These are phyloP conservation scores for Lyophyllum shimeji DNA, from an alignment of 768 basidiomycete species.

Conservation along the genomic window DNA sequence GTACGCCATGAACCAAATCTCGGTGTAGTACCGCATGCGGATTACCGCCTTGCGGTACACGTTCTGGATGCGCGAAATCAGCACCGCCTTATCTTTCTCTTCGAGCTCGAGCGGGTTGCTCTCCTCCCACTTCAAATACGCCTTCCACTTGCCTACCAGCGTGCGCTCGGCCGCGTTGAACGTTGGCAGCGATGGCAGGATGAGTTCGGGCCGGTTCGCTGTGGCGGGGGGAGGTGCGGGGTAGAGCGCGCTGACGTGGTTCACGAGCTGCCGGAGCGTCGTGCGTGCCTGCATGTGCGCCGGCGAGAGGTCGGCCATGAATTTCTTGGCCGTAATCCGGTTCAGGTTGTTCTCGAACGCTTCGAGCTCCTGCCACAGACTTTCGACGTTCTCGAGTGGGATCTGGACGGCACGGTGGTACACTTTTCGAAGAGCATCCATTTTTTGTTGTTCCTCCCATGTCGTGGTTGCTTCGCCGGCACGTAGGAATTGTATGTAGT, in stretches of 20 bases:
- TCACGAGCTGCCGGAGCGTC: constrained; percentile 76
- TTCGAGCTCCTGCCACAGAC: constrained; percentile 92
- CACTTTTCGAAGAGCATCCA: constrained; percentile 87
- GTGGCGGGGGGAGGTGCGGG: constrained; percentile 27
- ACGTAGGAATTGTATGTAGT: constrained; percentile 89
- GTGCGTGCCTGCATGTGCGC: constrained; percentile 95
- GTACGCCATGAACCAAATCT: constrained; percentile 96
- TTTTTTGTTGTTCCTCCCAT: constrained; percentile 96
- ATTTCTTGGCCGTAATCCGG: constrained; percentile 94
- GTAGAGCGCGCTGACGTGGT: constrained; percentile 66
- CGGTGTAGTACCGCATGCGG: constrained; percentile 91
- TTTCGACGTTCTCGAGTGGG: constrained; percentile 90
- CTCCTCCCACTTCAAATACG: constrained; percentile 95
- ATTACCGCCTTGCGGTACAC: constrained; percentile 89
- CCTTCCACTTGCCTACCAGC: constrained; percentile 85
- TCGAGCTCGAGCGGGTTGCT: constrained; percentile 92
- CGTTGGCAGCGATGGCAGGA: constrained; percentile 69
- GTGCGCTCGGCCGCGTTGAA: constrained; percentile 72
- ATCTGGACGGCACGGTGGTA: constrained; percentile 95
- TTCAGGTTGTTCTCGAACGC: constrained; percentile 88
- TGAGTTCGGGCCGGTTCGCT: constrained; percentile 48
- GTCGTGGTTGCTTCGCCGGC: constrained; percentile 75
- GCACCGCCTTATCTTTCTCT: constrained; percentile 67
- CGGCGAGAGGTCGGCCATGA: constrained; percentile 89
- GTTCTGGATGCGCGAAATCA: constrained; percentile 72